These are phyloP conservation scores for Aphanomyces stellatus DNA, from an alignment of 352 stramenopile species.

Conservation along the genomic window DNA sequence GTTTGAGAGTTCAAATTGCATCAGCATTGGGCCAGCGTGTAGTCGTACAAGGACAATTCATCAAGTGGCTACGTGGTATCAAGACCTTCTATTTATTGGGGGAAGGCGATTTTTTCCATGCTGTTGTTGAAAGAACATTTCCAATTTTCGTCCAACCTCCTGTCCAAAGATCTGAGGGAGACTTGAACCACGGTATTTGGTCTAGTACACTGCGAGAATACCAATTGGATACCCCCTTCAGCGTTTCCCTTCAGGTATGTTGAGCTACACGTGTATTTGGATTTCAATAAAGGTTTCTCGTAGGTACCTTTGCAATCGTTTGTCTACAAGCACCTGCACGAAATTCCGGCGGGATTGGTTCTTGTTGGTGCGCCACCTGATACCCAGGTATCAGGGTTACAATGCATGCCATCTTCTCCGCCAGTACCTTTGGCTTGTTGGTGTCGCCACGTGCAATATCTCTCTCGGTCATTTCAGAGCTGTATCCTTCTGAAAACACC, in stretches of 20 bases:
- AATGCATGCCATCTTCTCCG: background rate
- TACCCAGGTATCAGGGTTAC: background rate
- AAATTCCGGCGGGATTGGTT: background rate
- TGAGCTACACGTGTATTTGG: background rate
- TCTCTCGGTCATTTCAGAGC: background rate
- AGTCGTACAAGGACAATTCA: conserved; percentile 57
- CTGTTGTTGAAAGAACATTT: conserved; percentile 55
- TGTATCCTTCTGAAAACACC: background rate
- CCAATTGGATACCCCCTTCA: conserved; percentile 22
- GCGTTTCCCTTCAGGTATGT: background rate
- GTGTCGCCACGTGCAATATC: background rate
- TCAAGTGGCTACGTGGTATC: conserved; percentile 27
- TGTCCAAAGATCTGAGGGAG: conserved; percentile 42
- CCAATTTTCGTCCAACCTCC: conserved; percentile 44
- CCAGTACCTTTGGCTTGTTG: background rate
- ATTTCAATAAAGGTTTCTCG: too few relatives aligned
- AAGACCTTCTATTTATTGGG: conserved; percentile 63
- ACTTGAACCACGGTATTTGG: conserved; percentile 61
- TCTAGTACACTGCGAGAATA: conserved; percentile 42
- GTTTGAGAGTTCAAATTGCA: conserved; percentile 44
- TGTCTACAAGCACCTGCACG: background rate
- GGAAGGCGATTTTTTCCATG: conserved; percentile 62
- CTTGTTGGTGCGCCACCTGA: background rate
- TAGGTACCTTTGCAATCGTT: background rate
- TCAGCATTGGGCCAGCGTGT: conserved; percentile 49